phyloP scores from a whole-genome alignment of 352 stramenopile genomes.

The Pythium scleroteichum region DNA sequence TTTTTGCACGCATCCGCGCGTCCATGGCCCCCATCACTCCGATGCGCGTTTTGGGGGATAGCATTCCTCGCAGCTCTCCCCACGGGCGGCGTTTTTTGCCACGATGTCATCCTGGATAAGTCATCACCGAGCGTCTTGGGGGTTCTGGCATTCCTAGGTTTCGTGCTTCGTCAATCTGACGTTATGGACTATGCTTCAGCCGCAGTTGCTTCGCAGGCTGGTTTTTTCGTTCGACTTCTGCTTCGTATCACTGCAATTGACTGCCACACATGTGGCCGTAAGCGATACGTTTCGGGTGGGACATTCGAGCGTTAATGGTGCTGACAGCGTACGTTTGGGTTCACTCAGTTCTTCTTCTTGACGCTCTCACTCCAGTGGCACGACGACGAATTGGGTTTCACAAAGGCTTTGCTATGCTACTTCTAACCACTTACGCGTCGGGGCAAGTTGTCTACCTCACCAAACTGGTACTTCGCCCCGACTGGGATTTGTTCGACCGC shows the following conservation, averaged over 20 bases:
- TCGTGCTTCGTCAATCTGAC: neutral
- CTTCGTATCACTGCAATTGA: constrained; percentile 35
- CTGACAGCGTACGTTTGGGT: constrained; percentile 26
- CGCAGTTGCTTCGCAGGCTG: constrained; percentile 23
- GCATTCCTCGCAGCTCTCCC: no score
- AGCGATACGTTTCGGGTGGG: constrained; percentile 34
- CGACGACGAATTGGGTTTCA: constrained; percentile 15
- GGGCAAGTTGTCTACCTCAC: neutral
- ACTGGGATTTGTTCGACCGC: constrained; percentile 13
- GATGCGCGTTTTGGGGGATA: neutral
- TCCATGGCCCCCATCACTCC: neutral
- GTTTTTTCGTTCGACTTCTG: constrained; percentile 37
- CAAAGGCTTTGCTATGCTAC: constrained; percentile 9
- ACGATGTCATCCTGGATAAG: no score
- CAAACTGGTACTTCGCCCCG: constrained; percentile 15
- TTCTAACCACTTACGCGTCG: constrained; percentile 1
- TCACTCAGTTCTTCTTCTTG: constrained; percentile 29
- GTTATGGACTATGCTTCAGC: constrained; percentile 18
- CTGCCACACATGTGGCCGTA: constrained; percentile 19
- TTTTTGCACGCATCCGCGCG: neutral
- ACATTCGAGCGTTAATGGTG: constrained; percentile 13
- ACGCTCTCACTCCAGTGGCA: constrained; percentile 20
- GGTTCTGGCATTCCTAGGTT: no score
- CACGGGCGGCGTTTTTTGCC: neutral
- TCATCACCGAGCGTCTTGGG: constrained; percentile 11